These are phyloP conservation scores for Solanum chmielewskii DNA, from an alignment of 257 asterid species.

Conservation along the genomic window DNA sequence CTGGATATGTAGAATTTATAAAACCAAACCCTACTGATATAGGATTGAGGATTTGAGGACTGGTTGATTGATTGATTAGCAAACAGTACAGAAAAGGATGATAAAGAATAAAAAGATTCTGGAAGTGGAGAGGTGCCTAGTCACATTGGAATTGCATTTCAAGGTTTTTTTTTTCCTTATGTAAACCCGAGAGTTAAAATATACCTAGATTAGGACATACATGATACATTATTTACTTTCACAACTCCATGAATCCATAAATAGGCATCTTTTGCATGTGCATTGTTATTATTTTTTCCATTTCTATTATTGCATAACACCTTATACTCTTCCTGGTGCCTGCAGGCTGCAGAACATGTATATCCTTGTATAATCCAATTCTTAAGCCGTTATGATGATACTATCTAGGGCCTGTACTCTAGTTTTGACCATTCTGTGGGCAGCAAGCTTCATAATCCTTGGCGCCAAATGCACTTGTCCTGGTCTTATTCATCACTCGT, in stretches of 20 bases:
- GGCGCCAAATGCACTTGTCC: not conserved
- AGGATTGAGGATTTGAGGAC: not conserved
- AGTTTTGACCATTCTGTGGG: not conserved
- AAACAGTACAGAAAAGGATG: not conserved
- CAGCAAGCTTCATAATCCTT: not conserved
- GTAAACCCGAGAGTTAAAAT: not conserved
- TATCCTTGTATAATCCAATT: conserved; percentile 71
- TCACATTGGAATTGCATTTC: not conserved
- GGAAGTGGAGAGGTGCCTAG: not conserved
- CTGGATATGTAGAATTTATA: not conserved
- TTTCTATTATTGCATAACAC: not conserved
- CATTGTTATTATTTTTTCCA: not conserved
- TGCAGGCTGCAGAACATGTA: conserved; percentile 71
- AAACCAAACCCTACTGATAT: not conserved
- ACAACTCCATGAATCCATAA: not conserved
- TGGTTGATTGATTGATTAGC: not conserved
- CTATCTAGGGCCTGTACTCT: not conserved
- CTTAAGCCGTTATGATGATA: conserved; percentile 38
- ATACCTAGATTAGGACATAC: not conserved
- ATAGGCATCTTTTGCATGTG: not conserved
- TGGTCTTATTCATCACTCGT: not conserved
- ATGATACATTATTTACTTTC: not conserved
- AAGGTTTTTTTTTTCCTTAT: not conserved
- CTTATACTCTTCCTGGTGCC: not conserved
- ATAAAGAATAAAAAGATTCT: not conserved